A percentile compares a stretch with the other conserved stretches of the same genome.
Evolutionary conservation across 495 filamentous ascomycete species (phyloP).

Genomic region (Chaetomium tenue): DNA sequence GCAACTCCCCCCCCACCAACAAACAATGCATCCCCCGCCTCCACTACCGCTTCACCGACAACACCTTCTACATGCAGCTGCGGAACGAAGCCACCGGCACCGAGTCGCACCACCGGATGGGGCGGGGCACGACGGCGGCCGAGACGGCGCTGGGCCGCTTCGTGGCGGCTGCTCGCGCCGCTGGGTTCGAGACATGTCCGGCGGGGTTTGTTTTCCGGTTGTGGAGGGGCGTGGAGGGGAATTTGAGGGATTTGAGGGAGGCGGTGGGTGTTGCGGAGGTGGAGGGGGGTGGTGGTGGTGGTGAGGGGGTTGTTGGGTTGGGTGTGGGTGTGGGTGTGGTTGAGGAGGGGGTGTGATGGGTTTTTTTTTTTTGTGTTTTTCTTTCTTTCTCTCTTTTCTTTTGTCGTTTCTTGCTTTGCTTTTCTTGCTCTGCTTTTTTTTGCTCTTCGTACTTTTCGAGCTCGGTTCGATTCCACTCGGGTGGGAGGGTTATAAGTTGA

Average conservation of each 20-base stretch:
- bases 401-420: too few species aligned
- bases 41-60: conserved; percentile 13
- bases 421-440: too few species aligned
- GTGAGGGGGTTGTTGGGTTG: neutral
- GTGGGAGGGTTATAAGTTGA: too few species aligned
- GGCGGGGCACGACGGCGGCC: conserved; percentile 3
- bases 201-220: conserved; percentile 4
- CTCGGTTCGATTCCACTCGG: too few species aligned
- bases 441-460: too few species aligned
- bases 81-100: neutral
- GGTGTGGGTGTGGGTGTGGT: neutral
- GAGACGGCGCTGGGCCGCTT: conserved; percentile 13
- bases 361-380: too few species aligned
- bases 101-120: conserved; percentile 1
- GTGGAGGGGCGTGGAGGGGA: conserved; percentile 11
- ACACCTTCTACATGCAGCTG: conserved; percentile 14
- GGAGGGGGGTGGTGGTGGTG: conserved; percentile 3
- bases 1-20: neutral
- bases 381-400: too few species aligned
- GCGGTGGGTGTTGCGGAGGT: neutral
- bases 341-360: too few species aligned
- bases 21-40: conserved; percentile 4
- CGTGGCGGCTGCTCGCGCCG: neutral
- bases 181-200: neutral
- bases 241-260: conserved; percentile 2